Base-by-base conservation (phyloP, 1,284 basidiomycete genomes). In the Austroboletus novae-zelandiae region DNA sequence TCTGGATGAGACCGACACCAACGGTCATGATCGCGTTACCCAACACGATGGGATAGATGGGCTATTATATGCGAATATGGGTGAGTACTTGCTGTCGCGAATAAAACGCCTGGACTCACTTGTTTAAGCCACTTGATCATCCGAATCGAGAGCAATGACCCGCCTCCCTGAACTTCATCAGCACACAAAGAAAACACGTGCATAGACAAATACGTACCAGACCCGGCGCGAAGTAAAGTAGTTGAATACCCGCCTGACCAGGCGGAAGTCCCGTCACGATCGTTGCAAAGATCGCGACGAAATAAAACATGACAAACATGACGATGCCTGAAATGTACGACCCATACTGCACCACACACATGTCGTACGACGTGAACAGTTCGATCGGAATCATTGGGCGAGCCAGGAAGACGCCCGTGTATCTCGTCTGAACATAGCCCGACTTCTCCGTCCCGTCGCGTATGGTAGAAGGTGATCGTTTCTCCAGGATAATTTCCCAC, bases 221-320 rank as follows among this genome's bases (percentile, higher is more conserved):
- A 31, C 77, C 77, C 5, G 78, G 77, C 2, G 75, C 68, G 50
- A 79, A 78, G 57, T 71, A 79, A 11, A 79, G 60, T 25, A 79
- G 55, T 52, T 79, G 77, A 20, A 72, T 65, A 36, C 77, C 78
- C 15, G 74, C 67, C 27, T 68, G 56, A 14, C 66, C 60, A 11
- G 74, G 60, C 15, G 68, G 62, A 29, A 69, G 55, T 2, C 72
- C 74, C 30, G 61, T 63, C 10, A 76, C 78, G 45, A 78, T 68
- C 8, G 71, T 70, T 60, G 75, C 72, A 62, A 77, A 79, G 45
- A 79, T 75, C 0, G 78, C 70, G 41, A 79, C 67, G 52, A 79
- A 80, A 57, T 79, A 80, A 61, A 79, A 77, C 67, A 76, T 73
- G 46, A 75, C 77, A 51, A 79, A 67, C 71, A 74, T 74, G 52